Evolutionary conservation across 306 rosid species (phyloP), one percentile per base, ranked within the genome.

Genomic region (Crataegus laevigata): DNA sequence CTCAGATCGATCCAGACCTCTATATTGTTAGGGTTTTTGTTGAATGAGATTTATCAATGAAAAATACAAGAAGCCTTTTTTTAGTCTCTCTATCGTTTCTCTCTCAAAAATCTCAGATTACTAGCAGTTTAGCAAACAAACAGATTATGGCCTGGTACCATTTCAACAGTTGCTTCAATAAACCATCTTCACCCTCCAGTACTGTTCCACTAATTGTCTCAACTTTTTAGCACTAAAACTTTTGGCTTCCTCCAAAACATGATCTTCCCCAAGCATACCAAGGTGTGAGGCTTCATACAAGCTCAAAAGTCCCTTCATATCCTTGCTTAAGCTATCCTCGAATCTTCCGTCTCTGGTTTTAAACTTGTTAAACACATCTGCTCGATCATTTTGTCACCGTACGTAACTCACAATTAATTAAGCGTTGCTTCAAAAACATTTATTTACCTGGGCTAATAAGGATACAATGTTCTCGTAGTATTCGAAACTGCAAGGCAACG

Each of bases 201-300:
- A n/a, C n/a, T 25, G 50, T 58, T 43, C 22, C 18, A 21, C 3
- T 34, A 60, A 38, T 52, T 38, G 40, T 52, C 36, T 75, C 32
- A 83, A 68, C 19, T 17, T 54, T 50, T 52, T 50, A 0, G 7
- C 30, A n/a, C 74, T 71, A 28, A 79, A 79, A 67, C 36, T 69
- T 59, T 34, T 50, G 73, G 76, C 80, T 66, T 75, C 83, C 19
- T 75, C 79, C 12, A 83, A 30, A 24, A 61, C 77, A 66, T 24
- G 7, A 25, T 83, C 74, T 83, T 79, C 81, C 62, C 60, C 83
- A 5, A 18, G 43, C 69, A 79, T 71, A 15, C 76, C 60, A 6
- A 83, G 81, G 57, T 75, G 64, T 2, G 86, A 71, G 29, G 84
- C 81, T 59, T 83, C 84, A 54, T 66, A 83, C 73, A 83, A 72